Base-by-base conservation (phyloP, 257 asterid species). In the Rauvolfia tetraphylla region DNA sequence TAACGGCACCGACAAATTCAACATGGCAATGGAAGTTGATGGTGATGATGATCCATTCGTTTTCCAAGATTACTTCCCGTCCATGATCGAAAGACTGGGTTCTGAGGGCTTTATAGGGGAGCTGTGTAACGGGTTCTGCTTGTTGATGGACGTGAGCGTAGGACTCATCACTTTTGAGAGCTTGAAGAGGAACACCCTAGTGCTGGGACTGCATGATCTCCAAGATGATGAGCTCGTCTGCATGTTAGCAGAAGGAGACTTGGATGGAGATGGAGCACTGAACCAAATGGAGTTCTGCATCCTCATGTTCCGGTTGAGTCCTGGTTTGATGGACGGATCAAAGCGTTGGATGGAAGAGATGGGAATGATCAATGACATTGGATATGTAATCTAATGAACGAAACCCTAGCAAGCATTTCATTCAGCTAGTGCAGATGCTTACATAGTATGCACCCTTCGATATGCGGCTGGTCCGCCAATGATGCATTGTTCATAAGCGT, bases 241-340 rank as follows among this genome's bases (percentile, higher is more conserved):
- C 83, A 84, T 84, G 87, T 62, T 84, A 62, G 77, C 83, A 0
- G 87, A 84, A 76, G 87, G 87, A 1, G 87, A 84, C 39, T 68
- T 81, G 81, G 87, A 84, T 72, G 87, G 87, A 36, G 87, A 84
- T 51, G 87, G 87, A 25, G 87, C 87, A 53, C 62, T 84, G 56
- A 84, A 84, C 59, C 87, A 84, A 42, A 84, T 75, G 87, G 87
- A 84, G 79, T 84, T 84, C 70, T 84, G 85, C 29, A 76, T 81
- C 31, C 83, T 84, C 75, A 84, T 84, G 87, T 84, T 81, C 76
- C 81, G 87, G 73, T 65, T 84, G 75, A 84, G 87, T 38, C 85
- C 85, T 1, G 81, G 78, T 20, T 54, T 84, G 44, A 49, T 75
- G 75, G 82, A 77, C 77, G 79, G 75, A 54, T 62, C 84, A 17